Evolutionary conservation across 306 rosid genomes (phyloP).

Genomic region (Geum urbanum): DNA sequence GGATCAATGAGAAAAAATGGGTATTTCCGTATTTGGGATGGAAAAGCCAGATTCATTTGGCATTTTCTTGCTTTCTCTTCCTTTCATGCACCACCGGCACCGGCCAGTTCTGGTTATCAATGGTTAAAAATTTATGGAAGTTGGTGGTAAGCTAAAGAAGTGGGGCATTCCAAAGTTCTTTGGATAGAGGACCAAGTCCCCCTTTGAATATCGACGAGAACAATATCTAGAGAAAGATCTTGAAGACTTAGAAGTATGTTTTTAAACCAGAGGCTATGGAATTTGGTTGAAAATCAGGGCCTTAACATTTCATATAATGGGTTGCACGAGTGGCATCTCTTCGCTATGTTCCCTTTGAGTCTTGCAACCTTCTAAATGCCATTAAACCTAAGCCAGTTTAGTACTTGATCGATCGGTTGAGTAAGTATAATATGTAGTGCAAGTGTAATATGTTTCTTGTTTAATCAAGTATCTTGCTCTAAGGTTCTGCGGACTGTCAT

Average conservation of each 20-base stretch:
- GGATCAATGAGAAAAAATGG: not conserved
- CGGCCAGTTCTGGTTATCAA: constrained; percentile 17
- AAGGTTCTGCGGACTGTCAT: not conserved
- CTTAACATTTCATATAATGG: constrained; percentile 1
- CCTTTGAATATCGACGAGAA: constrained; percentile 3
- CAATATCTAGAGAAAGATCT: constrained; percentile 10
- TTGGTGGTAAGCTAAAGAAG: constrained; percentile 24
- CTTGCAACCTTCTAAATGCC: constrained; percentile 20
- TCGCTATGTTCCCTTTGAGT: constrained; percentile 22
- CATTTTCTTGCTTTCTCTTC: constrained; percentile 17
- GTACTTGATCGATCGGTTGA: not conserved
- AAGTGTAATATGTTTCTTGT: not conserved
- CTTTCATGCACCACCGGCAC: constrained; percentile 35
- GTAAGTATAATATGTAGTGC: not conserved
- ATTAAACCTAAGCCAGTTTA: constrained; percentile 1
- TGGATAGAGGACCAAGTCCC: not conserved
- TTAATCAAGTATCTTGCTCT: constrained; percentile 5
- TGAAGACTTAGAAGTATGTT: not conserved
- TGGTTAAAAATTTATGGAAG: constrained; percentile 19
- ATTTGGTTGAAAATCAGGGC: not conserved
- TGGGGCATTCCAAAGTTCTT: constrained; percentile 20
- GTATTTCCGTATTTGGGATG: not conserved
- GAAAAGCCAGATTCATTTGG: constrained; percentile 10
- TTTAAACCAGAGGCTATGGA: constrained; percentile 9
- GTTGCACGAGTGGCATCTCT: constrained; percentile 26